phyloP scores from a whole-genome alignment of 768 basidiomycete species.

The Leccinum fibrillosum region DNA sequence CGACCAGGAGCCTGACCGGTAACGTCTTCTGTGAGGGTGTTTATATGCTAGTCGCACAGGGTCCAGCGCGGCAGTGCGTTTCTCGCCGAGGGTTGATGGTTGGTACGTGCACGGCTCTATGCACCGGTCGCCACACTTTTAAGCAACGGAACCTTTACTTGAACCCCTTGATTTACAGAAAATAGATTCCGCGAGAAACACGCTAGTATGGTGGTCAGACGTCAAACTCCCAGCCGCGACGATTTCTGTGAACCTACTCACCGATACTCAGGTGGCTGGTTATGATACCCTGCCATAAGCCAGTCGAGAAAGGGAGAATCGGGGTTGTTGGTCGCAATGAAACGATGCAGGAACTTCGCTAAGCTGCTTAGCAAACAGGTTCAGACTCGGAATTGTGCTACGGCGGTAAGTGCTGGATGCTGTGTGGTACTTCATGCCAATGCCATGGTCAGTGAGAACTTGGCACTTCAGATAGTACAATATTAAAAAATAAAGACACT shows the following conservation, averaged over 20 bases:
- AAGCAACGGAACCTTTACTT: neutral
- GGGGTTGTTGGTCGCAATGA: no score
- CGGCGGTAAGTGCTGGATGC: neutral
- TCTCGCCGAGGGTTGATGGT: conserved; percentile 3
- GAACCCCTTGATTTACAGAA: neutral
- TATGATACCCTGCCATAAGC: neutral
- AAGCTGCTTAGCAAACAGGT: neutral
- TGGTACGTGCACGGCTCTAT: neutral
- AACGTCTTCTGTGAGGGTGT: neutral
- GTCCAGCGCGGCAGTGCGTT: neutral
- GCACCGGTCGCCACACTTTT: neutral
- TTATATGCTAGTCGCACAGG: conserved; percentile 10
- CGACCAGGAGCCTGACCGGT: conserved; percentile 20
- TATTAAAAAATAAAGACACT: neutral
- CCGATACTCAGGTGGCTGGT: neutral
- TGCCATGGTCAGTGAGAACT: no score
- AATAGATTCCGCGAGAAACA: neutral
- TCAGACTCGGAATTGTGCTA: neutral
- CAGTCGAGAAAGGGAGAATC: neutral
- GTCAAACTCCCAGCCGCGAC: neutral
- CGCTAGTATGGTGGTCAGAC: neutral
- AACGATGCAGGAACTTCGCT: neutral
- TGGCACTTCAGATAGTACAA: no score
- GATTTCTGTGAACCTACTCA: neutral
- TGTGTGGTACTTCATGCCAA: neutral